Evolutionary conservation across 83 land plant genomes (phyloP), one percentile per base, ranked within the genome.

Genomic region (Diphasiastrum complanatum): DNA sequence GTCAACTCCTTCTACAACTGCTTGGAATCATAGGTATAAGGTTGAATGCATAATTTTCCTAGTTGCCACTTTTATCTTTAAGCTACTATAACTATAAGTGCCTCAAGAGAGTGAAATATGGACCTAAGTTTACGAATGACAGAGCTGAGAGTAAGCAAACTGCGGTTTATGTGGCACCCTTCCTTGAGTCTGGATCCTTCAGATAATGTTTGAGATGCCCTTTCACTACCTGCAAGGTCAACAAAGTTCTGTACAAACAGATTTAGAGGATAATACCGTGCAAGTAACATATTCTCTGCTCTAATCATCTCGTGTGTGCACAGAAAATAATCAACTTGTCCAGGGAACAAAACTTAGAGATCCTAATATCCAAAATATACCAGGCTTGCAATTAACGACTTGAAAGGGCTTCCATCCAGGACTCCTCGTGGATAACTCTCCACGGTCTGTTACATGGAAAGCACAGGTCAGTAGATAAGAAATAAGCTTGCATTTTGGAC

Each of bases 91-190:
- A 2, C 26, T 23, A 1, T 61, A 60, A n/a, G 29, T 18, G 45
- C 58, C 23, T 5, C 0, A 18, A 10, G 23, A 1, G 26, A 5
- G 23, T 18, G 16, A 51, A 16, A 22, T 57, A 5, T 4, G 14
- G 47, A 95, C 99, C 99, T 89, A 41, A 95, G 93, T 63, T 86
- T 95, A 54, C 99, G 89, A 60, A 95, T 95, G 29, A 91, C 91
- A 45, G 99, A 89, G 55, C 89, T 95, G 26, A 95, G 81, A 26
- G 96, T 95, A 61, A 95, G 68, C 65, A 95, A 65, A 60, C 99
- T 95, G 25, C 87, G 92, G 45, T 95, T 95, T 16, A 95, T 95
- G 66, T 95, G 99, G 47, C 93, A 91, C 12, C 99, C 99, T 86
- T 95, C 99, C 68, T 91, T 86, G 14, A 95, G 83, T 72, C 99